Evolutionary conservation across 2,329 filamentous ascomycete species (phyloP), one percentile per base, ranked within the genome.

Genomic region (Calonectria naviculata): DNA sequence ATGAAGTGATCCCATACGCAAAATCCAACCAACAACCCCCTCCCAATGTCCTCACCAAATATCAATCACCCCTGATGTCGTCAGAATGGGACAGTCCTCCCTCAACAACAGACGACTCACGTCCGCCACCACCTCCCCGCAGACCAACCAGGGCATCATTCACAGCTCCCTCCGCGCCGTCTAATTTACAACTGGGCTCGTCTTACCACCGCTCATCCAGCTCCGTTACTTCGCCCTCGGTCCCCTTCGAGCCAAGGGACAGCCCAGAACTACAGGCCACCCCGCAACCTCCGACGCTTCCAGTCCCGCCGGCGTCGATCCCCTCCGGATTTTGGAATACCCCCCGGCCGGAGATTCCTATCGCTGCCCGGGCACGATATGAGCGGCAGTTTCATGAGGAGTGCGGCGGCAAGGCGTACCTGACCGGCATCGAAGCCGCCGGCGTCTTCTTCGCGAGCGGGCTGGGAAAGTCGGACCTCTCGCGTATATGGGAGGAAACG

Each of bases 401-500:
- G 15, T 29, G 64, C 24, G 38, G 38, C 4, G 49, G 73, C 9
- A 75, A 71, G 44, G 44, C 70, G 0, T 74, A 73, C 29, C 68
- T 78, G 34, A 74, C 67, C 2, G 74, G 74, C 21, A 72, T 75
- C 34, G 73, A 74, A n/a, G 76, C 74, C 0, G 74, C 74, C 13
- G 60, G 49, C 3, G 29, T 78, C 2, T 78, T 78, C 21, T 61
- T 74, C 10, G 54, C 26, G 17, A 76, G 76, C n/a, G 71, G 72
- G 8, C 42, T 76, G 13, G 60, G 54, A 41, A 72, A 70, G 28
- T 41, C 67, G 7, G 71, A 75, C 44, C 67, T 77, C 10, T 74
- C 73, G 4, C 68, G 64, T 29, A 78, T 79, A 26, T 78, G 76
- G 76, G 73, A 75, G 19, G 70, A 76, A 42, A 70, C 75, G 36